Conservation (phyloP, 805 yeast species). For the Myxozyma melibiosi region DNA sequence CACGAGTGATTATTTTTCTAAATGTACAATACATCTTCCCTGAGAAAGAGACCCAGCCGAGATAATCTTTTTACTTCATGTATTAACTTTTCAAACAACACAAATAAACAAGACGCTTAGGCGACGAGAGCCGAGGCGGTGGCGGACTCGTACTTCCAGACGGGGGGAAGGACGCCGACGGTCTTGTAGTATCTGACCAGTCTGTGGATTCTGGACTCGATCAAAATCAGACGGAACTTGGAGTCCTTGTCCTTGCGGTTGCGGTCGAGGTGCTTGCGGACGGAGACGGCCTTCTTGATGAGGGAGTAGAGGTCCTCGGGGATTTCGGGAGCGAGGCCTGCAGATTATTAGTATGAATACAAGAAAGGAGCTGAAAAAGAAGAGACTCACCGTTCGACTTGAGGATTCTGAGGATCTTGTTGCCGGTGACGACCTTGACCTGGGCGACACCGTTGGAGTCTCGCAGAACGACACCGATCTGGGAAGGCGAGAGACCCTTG, state of each 20-base stretch:
- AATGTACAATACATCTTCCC: no score
- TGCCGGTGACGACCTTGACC: conserved; percentile 88
- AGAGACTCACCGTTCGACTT: conserved; percentile 93
- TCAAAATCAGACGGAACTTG: conserved; percentile 99
- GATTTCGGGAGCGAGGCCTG: conserved; percentile 92
- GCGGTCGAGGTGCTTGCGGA: conserved; percentile 99
- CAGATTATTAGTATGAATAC: not conserved
- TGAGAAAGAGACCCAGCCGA: no score
- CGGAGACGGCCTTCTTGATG: conserved; percentile 99
- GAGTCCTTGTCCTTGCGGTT: conserved; percentile 99
- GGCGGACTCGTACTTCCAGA: conserved; percentile 99
- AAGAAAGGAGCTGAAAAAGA: no score
- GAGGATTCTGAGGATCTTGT: conserved; percentile 98
- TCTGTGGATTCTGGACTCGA: conserved; percentile 99
- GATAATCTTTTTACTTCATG: no score
- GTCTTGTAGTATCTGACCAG: conserved; percentile 99
- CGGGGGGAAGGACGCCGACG: conserved; percentile 98
- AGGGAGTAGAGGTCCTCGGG: conserved; percentile 99
- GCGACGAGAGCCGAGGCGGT: conserved; percentile 99
- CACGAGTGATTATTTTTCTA: no score
- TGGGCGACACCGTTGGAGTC: conserved; percentile 99
- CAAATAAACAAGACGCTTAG: conserved; percentile 51
- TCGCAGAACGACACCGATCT: conserved; percentile 98
- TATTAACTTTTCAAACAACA: no score
- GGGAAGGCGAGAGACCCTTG: conserved; percentile 99